phyloP scores from a whole-genome alignment of 75 land plant species.

The Chamaecyparis obtusa region DNA sequence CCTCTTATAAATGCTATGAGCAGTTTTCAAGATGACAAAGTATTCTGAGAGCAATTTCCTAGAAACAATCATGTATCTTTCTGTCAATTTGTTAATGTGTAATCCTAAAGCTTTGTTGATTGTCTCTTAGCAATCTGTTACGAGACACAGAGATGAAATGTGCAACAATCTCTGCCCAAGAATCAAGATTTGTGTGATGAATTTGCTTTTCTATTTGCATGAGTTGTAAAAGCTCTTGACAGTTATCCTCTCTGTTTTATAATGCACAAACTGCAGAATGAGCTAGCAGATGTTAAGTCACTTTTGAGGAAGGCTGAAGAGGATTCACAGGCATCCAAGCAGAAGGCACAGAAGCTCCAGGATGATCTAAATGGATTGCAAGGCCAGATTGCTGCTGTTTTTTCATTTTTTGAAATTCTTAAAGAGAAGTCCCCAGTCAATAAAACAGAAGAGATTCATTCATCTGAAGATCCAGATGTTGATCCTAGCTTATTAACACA shows the following conservation, averaged over 20 bases:
- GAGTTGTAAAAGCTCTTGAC: background rate
- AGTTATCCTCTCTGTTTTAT: background rate
- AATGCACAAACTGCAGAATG: slow-evolving; percentile 6
- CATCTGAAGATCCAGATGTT: background rate
- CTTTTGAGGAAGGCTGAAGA: slow-evolving; percentile 11
- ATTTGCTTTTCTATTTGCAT: background rate
- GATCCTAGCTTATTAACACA: background rate
- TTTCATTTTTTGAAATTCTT: slow-evolving; percentile 2
- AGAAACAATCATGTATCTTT: background rate
- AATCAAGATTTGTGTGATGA: background rate
- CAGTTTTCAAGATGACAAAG: background rate
- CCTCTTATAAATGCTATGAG: background rate
- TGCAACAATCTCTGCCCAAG: background rate
- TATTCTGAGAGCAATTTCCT: background rate
- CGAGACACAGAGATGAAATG: background rate
- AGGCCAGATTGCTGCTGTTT: background rate
- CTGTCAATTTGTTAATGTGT: background rate
- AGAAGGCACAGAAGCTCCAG: slow-evolving; percentile 6
- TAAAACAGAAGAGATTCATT: background rate
- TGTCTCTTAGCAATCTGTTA: background rate
- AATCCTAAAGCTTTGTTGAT: background rate
- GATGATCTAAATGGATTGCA: slow-evolving; percentile 6
- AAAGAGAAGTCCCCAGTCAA: background rate
- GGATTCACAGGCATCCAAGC: slow-evolving; percentile 8
- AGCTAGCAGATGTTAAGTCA: slow-evolving; percentile 3